Evolutionary conservation across 208 protist genomes (phyloP).

Genomic region (Crithidia mellificae): DNA sequence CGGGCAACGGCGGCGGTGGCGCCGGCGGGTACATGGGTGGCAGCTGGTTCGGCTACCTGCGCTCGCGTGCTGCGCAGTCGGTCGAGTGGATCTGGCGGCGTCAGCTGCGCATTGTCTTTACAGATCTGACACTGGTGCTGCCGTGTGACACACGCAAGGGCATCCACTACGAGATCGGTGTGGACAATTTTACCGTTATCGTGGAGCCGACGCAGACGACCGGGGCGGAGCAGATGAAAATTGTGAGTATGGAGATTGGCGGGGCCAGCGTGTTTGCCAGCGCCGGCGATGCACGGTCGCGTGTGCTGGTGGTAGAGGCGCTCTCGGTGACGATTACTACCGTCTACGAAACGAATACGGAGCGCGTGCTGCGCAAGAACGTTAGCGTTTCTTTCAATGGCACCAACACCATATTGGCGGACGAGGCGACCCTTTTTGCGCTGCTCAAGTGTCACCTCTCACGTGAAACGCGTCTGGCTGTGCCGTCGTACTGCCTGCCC

Average conservation of each 20-base stretch:
- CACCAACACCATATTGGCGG: slow-evolving; percentile 32
- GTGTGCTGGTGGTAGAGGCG: slow-evolving; percentile 37
- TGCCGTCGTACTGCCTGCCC: slow-evolving; percentile 64
- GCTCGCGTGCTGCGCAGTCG: slow-evolving; percentile 40
- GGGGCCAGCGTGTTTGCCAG: slow-evolving; percentile 29
- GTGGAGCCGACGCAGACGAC: slow-evolving; percentile 48
- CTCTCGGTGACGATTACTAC: slow-evolving; percentile 50
- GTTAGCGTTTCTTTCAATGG: slow-evolving; percentile 42
- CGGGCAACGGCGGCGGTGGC: background rate
- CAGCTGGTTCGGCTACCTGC: slow-evolving; percentile 58
- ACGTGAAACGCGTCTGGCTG: slow-evolving; percentile 35
- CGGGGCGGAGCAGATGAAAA: slow-evolving; percentile 47
- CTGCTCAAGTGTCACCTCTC: slow-evolving; percentile 57
- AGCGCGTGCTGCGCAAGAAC: slow-evolving; percentile 58
- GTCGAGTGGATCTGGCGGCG: slow-evolving; percentile 74
- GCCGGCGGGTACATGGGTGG: background rate
- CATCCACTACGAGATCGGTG: slow-evolving; percentile 38
- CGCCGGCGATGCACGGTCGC: slow-evolving; percentile 13
- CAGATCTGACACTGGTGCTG: slow-evolving; percentile 42
- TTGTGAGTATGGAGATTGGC: slow-evolving; percentile 38
- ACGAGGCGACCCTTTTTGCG: slow-evolving; percentile 50
- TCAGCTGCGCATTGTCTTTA: slow-evolving; percentile 52
- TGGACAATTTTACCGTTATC: slow-evolving; percentile 43
- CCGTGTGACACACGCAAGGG: slow-evolving; percentile 47
- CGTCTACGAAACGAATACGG: slow-evolving; percentile 42